Conservation (phyloP, 805 yeast species). For the Schizosaccharomyces osmophilus region DNA sequence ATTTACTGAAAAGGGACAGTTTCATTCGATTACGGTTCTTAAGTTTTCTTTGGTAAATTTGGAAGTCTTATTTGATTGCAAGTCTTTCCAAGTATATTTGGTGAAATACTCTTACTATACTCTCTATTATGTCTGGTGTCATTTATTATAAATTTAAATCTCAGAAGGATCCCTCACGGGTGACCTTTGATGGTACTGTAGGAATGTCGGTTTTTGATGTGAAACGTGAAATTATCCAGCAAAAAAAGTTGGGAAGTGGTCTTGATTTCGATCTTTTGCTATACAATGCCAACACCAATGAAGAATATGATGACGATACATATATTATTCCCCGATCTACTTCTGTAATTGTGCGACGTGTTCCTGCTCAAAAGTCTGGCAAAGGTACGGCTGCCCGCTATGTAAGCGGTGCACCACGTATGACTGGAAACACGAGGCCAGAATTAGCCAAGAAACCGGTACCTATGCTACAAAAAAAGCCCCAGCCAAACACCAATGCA, state of each 20-base stretch:
- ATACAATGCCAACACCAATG: slow-evolving; percentile 44
- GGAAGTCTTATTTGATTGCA: no score
- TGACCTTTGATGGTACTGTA: slow-evolving; percentile 71
- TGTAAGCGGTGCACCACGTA: slow-evolving; percentile 36
- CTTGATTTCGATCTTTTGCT: slow-evolving; percentile 50
- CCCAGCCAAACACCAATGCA: slow-evolving; percentile 13
- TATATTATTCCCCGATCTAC: slow-evolving; percentile 77
- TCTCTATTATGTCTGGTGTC: slow-evolving; percentile 44
- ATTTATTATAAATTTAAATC: slow-evolving; percentile 71
- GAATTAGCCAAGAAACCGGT: neutral
- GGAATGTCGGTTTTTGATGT: slow-evolving; percentile 87
- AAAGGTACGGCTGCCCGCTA: slow-evolving; percentile 34
- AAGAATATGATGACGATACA: slow-evolving; percentile 69
- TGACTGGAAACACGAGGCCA: slow-evolving; percentile 19
- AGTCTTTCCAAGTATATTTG: no score
- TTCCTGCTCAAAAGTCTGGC: slow-evolving; percentile 35
- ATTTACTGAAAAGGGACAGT: no score
- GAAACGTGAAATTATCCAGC: slow-evolving; percentile 66
- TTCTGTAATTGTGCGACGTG: slow-evolving; percentile 48
- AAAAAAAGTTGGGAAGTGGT: slow-evolving; percentile 61
- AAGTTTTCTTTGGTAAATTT: no score
- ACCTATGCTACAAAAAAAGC: neutral
- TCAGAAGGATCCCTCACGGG: slow-evolving; percentile 52
- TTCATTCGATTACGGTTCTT: no score
- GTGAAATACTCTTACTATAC: no score